Base-by-base conservation (phyloP, 495 filamentous ascomycete species). In the Hypoxylon fragiforme region DNA sequence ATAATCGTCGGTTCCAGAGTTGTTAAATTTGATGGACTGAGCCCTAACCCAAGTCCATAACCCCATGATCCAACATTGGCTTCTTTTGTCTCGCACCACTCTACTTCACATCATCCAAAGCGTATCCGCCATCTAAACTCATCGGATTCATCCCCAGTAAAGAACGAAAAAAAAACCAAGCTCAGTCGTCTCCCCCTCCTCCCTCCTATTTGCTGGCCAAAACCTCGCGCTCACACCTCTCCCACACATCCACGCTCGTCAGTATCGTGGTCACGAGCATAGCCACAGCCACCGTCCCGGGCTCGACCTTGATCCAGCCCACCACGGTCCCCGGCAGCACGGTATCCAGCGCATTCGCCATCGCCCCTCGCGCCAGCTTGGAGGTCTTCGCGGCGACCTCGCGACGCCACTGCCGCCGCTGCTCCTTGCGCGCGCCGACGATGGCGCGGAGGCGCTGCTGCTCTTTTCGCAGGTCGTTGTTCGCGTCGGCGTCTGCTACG, bases 201-300 rank as follows among this genome's bases (percentile, higher is more conserved):
- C 6, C 6, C 11, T 14, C 11, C 24, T 47, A 46, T 28, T 53
- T 39, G 24, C 40, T 19, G 28, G 40, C 50, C 9, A 40, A 60
- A 3, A 73, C 53, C 34, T 73, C 68, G 9, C 54, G 60, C 12
- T 67, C 72, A 46, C 76, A 73, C 52, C 67, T 68, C 41, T 80
- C 76, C 84, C 84, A 88, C 7, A 86, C 76, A 59, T 83, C 81
- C 60, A 71, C 50, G 7, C 71, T 73, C 16, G 80, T 79, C 62
- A 87, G 54, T 16, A 80, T 43, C 4, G 85, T 85, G 54, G 82
- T 86, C 22, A 76, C 54, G 15, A 84, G 67, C 78, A 81, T 83
- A 13, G 74, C 69, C 26, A 75, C 34, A 3, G 77, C 81, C 11
- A 85, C 73, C 11, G 66, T 69, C 26, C 74, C 68, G 3, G 75